phyloP scores from a whole-genome alignment of 2,329 filamentous ascomycete genomes.

The Fusarium coffeatum region DNA sequence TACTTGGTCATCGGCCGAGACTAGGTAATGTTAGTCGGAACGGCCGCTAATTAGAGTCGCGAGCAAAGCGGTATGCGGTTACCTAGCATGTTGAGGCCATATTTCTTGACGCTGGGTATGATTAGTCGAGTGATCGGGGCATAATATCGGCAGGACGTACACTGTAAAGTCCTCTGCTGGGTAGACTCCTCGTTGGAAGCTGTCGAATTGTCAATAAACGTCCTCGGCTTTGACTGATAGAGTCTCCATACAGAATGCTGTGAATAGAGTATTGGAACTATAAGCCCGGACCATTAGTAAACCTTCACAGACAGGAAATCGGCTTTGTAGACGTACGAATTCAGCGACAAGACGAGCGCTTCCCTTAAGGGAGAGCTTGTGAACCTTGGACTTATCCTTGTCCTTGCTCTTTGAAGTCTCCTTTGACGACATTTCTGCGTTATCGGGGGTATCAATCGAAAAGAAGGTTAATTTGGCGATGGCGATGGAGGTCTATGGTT shows the following conservation, averaged over 20 bases:
- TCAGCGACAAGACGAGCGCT: conserved; percentile 89
- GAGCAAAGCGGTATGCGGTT: conserved; percentile 40
- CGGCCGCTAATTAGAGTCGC: no score
- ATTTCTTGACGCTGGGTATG: conserved; percentile 82
- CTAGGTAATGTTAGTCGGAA: conserved; percentile 55
- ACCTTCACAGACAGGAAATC: neutral
- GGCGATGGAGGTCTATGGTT: neutral
- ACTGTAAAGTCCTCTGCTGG: conserved; percentile 96
- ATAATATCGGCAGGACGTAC: conserved; percentile 60
- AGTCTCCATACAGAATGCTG: conserved; percentile 78
- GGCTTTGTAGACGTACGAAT: conserved; percentile 75
- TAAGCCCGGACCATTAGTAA: conserved; percentile 28
- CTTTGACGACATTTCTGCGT: conserved; percentile 48
- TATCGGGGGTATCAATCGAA: neutral
- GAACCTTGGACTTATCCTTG: conserved; percentile 85
- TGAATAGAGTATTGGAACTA: conserved; percentile 98
- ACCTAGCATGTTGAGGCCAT: conserved; percentile 97
- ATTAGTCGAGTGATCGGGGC: conserved; percentile 7
- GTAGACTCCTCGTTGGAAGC: conserved; percentile 87
- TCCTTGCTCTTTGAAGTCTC: conserved; percentile 49
- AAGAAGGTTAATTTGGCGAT: neutral
- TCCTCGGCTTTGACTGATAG: no score
- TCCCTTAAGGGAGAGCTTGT: conserved; percentile 92
- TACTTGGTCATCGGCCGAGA: conserved; percentile 96
- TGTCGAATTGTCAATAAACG: conserved; percentile 50